Percentiles rank a stretch among this genome's conserved stretches.
phyloP scores from a whole-genome alignment of 2,329 filamentous ascomycete species.

The Verticillium zaregamsianum region DNA sequence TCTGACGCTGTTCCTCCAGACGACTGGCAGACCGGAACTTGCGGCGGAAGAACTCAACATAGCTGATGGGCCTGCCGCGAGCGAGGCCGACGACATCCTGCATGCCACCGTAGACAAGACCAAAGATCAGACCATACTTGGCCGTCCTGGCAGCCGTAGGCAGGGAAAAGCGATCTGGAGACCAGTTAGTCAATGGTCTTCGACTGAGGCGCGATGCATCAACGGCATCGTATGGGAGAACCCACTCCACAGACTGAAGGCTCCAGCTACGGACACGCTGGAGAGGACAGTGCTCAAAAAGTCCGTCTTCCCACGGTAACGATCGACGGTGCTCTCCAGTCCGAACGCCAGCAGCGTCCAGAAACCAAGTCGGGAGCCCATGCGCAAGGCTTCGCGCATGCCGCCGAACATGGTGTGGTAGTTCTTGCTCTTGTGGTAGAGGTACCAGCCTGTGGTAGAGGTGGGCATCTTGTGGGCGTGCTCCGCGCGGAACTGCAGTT shows the following conservation, averaged over 20 bases:
- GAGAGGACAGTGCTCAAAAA: slow-evolving; percentile 78
- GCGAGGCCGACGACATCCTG: slow-evolving; percentile 71
- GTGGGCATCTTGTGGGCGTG: slow-evolving; percentile 91
- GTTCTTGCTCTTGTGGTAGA: slow-evolving; percentile 99
- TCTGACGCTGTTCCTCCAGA: not conserved
- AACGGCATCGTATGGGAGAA: slow-evolving; percentile 12
- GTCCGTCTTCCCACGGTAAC: slow-evolving; percentile 65
- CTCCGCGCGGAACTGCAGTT: slow-evolving; percentile 86
- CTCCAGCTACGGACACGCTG: slow-evolving; percentile 77
- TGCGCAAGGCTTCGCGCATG: slow-evolving; percentile 70
- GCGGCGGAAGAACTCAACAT: slow-evolving; percentile 61
- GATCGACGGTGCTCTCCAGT: slow-evolving; percentile 82
- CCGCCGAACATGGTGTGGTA: slow-evolving; percentile 79
- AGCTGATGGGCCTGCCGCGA: slow-evolving; percentile 69
- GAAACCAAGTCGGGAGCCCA: slow-evolving; percentile 65
- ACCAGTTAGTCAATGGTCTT: not conserved
- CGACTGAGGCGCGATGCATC: not conserved
- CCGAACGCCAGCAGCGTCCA: slow-evolving; percentile 75
- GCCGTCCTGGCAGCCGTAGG: slow-evolving; percentile 74
- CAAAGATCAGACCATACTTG: slow-evolving; percentile 73
- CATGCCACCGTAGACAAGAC: slow-evolving; percentile 72
- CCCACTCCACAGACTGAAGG: slow-evolving; percentile 83
- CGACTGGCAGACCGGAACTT: not conserved
- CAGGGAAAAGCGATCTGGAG: slow-evolving; percentile 71
- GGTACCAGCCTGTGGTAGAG: slow-evolving; percentile 83